Base-by-base conservation (phyloP, 2,329 filamentous ascomycete genomes). In the Hypocreales sp. region DNA sequence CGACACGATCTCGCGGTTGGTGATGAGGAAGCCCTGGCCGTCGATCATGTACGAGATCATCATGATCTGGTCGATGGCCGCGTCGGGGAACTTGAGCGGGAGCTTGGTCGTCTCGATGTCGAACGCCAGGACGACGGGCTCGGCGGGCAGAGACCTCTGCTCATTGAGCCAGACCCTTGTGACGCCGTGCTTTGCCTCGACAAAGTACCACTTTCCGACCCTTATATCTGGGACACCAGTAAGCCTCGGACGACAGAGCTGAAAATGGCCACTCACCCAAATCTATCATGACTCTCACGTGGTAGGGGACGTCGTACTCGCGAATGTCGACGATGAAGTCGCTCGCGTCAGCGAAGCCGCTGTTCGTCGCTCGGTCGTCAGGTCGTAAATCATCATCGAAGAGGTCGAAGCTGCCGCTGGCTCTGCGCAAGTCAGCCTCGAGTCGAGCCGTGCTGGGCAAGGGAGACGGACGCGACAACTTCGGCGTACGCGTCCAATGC, bases 21-120 rank as follows among this genome's bases (percentile, higher is more conserved):
- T 98, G 52, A 98, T 95, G 20, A 98, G 63, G 42, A 95, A 98
- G 5, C 90, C 90, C 54, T 93, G 86, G 1, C 90, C 92, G 42
- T 98, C 90, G 43, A 98, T 95, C 92, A 98, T 98, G 60, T 98
- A 98, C 18, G 92, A 98, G 50, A 98, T 87, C 90, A 98, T 98
- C 86, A 98, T 98, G 46, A 98, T 79, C 50, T 93, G 87, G 55
- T 98, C 90, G 36, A 93, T 77, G 4, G 84, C 70, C 2, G 90
- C 77, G 47, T 98, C 92, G 15, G 90, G 92, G 41, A 98, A 98
- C 51, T 98, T 98, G 29, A 98, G 62, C 2, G 92, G 90, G 11
- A 90, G 62, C 47, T 98, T 98, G 5, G 82, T 87, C 3, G 90
- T 98, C 55, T 98, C 90, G 45, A 98, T 98, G 72, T 98, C 90